Percentiles rank a stretch among this genome's conserved stretches.
These are phyloP conservation scores for Starmerella powellii DNA, from an alignment of 805 yeast species.

Conservation along the genomic window DNA sequence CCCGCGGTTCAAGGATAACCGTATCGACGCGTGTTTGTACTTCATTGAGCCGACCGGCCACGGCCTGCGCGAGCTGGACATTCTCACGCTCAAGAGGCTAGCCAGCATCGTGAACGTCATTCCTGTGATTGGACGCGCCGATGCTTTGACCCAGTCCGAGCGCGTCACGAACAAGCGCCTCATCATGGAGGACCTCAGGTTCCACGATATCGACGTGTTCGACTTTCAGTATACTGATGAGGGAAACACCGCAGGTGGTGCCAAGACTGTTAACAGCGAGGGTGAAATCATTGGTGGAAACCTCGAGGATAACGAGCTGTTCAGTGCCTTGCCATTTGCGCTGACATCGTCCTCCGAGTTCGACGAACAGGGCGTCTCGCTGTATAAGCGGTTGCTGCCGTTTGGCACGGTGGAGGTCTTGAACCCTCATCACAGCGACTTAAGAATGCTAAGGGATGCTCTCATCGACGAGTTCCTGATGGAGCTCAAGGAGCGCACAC, in stretches of 20 bases:
- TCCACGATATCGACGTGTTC: slow-evolving; percentile 54
- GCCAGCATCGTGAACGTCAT: slow-evolving; percentile 66
- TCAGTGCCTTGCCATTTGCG: slow-evolving; percentile 59
- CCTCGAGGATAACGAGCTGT: slow-evolving; percentile 20
- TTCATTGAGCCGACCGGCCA: slow-evolving; percentile 51
- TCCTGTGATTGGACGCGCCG: slow-evolving; percentile 74
- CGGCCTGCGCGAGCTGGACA: slow-evolving; percentile 57
- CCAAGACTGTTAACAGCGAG: neutral
- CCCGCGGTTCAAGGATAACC: slow-evolving; percentile 54
- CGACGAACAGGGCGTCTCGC: slow-evolving; percentile 48
- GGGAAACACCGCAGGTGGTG: slow-evolving; percentile 37
- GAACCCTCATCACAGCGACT: slow-evolving; percentile 76
- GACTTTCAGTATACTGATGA: slow-evolving; percentile 61
- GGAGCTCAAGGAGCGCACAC: slow-evolving; percentile 74
- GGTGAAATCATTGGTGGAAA: neutral
- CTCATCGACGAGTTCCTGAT: slow-evolving; percentile 71
- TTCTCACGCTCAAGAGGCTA: slow-evolving; percentile 56
- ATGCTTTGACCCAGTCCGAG: slow-evolving; percentile 60
- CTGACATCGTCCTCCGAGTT: slow-evolving; percentile 60
- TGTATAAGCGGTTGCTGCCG: slow-evolving; percentile 71
- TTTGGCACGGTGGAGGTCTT: slow-evolving; percentile 87
- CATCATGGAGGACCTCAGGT: slow-evolving; percentile 45
- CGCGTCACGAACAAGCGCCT: slow-evolving; percentile 40
- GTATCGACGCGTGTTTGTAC: slow-evolving; percentile 69
- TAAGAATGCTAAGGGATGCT: slow-evolving; percentile 67